Percentiles rank a stretch among this genome's conserved stretches.
Conservation (phyloP, 257 asterid genomes). For the Scutellaria galericulata region DNA sequence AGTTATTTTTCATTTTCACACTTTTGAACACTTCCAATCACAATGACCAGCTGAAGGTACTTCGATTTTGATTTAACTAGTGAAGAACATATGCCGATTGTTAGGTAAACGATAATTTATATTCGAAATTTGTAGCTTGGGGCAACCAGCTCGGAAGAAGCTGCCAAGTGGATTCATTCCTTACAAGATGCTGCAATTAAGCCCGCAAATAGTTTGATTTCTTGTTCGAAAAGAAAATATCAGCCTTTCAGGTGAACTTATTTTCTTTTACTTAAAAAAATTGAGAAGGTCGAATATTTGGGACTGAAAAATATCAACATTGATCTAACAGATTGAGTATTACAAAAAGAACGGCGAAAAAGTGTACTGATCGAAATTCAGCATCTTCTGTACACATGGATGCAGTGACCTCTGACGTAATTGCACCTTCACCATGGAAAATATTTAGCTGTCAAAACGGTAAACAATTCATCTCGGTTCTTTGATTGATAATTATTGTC, state of each 20-base stretch:
- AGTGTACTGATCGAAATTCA: slow-evolving; percentile 48
- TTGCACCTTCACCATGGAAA: slow-evolving; percentile 90
- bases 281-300: background rate
- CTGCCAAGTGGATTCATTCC: slow-evolving; percentile 74
- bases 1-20: slow-evolving; percentile 86
- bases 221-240: slow-evolving; percentile 67
- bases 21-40: slow-evolving; percentile 80
- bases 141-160: slow-evolving; percentile 88
- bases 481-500: slow-evolving; percentile 8
- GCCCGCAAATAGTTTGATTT: slow-evolving; percentile 45
- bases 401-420: slow-evolving; percentile 76
- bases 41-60: slow-evolving; percentile 85
- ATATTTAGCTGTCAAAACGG: slow-evolving; percentile 88
- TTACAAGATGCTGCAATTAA: slow-evolving; percentile 66
- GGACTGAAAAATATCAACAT: slow-evolving; percentile 15
- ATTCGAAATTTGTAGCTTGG: slow-evolving; percentile 61
- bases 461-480: slow-evolving; percentile 30
- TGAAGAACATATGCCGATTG: background rate
- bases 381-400: slow-evolving; percentile 53
- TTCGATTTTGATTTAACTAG: background rate
- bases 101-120: slow-evolving; percentile 21
- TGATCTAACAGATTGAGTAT: slow-evolving; percentile 58
- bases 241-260: slow-evolving; percentile 73
- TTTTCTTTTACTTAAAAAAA: background rate
- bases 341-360: slow-evolving; percentile 56